These are phyloP conservation scores for Malassezia restricta DNA, from an alignment of 1,284 basidiomycete species.

Conservation along the genomic window DNA sequence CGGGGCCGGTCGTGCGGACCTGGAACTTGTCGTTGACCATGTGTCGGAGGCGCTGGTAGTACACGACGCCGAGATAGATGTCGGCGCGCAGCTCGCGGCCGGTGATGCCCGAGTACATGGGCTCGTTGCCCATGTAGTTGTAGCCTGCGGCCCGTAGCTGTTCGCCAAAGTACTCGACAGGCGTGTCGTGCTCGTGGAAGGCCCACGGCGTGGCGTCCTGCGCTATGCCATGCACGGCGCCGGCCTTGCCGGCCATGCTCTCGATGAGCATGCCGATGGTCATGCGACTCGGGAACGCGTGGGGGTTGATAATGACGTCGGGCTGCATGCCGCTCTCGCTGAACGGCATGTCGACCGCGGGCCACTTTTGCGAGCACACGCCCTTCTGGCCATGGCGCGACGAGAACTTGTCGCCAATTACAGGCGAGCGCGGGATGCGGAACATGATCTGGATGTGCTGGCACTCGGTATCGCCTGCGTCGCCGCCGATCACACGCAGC, in stretches of 20 bases:
- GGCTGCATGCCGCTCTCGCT: slow-evolving; percentile 97
- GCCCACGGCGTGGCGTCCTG: slow-evolving; percentile 76
- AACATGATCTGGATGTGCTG: slow-evolving; percentile 90
- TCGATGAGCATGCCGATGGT: slow-evolving; percentile 99
- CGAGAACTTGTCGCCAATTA: slow-evolving; percentile 98
- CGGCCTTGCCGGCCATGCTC: slow-evolving; percentile 95
- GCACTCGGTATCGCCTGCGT: slow-evolving; percentile 71
- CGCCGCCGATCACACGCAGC: slow-evolving; percentile 77
- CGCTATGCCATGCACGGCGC: slow-evolving; percentile 91
- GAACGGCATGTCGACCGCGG: slow-evolving; percentile 95
- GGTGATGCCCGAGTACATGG: slow-evolving; percentile 99
- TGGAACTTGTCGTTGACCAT: slow-evolving; percentile 99
- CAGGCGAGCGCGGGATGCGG: slow-evolving; percentile 82
- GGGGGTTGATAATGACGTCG: slow-evolving; percentile 98
- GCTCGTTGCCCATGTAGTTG: slow-evolving; percentile 98
- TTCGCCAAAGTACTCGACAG: slow-evolving; percentile 91
- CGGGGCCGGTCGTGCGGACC: slow-evolving; percentile 91
- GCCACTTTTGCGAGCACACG: slow-evolving; percentile 99
- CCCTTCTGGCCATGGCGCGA: slow-evolving; percentile 98
- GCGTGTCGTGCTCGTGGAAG: slow-evolving; percentile 89
- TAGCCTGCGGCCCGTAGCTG: slow-evolving; percentile 88
- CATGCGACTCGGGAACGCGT: slow-evolving; percentile 99
- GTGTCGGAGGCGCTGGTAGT: slow-evolving; percentile 95
- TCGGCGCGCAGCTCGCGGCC: slow-evolving; percentile 96
- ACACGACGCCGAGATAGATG: slow-evolving; percentile 95